These are phyloP conservation scores for Gossypium raimondii DNA, from an alignment of 345 rosid species.

Conservation along the genomic window DNA sequence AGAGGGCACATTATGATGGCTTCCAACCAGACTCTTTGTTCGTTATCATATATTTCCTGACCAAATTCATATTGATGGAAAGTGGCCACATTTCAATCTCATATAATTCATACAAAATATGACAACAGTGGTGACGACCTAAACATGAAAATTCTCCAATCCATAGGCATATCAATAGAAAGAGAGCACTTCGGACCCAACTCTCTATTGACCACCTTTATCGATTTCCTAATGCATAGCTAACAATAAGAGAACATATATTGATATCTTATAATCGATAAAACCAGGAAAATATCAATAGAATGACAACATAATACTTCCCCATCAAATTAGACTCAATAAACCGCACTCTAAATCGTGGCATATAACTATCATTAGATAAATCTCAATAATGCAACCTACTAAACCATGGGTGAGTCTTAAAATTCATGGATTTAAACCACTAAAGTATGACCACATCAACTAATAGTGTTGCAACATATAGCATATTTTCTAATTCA, in stretches of 20 bases:
- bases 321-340: not conserved
- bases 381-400: not conserved
- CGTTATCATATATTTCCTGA: not conserved
- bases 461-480: not conserved
- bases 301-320: not conserved
- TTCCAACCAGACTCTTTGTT: not conserved
- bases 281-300: not conserved
- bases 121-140: not conserved
- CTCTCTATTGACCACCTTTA: not conserved
- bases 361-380: not conserved
- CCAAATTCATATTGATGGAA: not conserved
- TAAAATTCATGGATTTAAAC: not conserved
- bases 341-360: not conserved
- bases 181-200: not conserved
- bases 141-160: not conserved
- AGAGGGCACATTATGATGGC: not conserved
- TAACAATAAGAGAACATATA: not conserved
- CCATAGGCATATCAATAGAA: not conserved
- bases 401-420: not conserved
- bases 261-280: not conserved
- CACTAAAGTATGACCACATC: not conserved
- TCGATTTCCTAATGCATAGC: not conserved
- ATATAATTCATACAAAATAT: not conserved
- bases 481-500: conserved; percentile 1
- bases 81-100: not conserved